Evolutionary conservation across 179 eudicot genomes (phyloP).

Genomic region (Beta macrorhiza): DNA sequence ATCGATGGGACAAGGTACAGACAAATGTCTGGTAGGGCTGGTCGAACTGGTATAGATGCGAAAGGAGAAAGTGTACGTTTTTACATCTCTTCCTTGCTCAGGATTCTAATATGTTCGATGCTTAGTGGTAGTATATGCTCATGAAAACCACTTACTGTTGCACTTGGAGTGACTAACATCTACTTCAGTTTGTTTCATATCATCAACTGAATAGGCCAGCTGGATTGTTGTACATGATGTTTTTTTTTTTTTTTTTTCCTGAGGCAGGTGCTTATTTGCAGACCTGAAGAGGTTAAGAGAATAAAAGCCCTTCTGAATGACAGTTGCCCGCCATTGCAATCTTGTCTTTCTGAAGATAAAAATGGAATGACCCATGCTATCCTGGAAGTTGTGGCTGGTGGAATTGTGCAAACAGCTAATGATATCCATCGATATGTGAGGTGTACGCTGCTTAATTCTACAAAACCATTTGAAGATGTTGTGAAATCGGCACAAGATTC

Average conservation of each 20-base stretch:
- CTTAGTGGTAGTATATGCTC: not conserved
- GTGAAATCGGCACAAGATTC: constrained; percentile 98
- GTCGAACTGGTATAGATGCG: constrained; percentile 98
- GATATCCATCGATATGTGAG: constrained; percentile 97
- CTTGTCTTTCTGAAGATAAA: constrained; percentile 98
- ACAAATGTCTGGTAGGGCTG: constrained; percentile 99
- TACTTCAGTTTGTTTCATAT: not conserved
- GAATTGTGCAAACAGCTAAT: constrained; percentile 93
- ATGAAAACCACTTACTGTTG: not conserved
- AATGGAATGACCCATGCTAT: constrained; percentile 99
- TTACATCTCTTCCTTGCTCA: not conserved
- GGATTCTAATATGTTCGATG: not conserved
- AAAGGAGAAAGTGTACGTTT: constrained; percentile 97
- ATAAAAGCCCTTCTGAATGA: constrained; percentile 74
- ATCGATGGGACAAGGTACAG: constrained; percentile 90
- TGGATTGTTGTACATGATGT: not conserved
- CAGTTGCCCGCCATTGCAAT: constrained; percentile 85
- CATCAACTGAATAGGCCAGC: not conserved
- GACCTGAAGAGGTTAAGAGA: constrained; percentile 78
- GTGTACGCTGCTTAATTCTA: constrained; percentile 95
- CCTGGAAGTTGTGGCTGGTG: constrained; percentile 95
- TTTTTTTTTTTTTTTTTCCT: constrained; percentile 10
- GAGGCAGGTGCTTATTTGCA: constrained; percentile 82
- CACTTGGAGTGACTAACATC: not conserved
- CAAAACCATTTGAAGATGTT: constrained; percentile 95